Evolutionary conservation across 495 filamentous ascomycete species (phyloP).

Genomic region (Parachaetomium inaequale): DNA sequence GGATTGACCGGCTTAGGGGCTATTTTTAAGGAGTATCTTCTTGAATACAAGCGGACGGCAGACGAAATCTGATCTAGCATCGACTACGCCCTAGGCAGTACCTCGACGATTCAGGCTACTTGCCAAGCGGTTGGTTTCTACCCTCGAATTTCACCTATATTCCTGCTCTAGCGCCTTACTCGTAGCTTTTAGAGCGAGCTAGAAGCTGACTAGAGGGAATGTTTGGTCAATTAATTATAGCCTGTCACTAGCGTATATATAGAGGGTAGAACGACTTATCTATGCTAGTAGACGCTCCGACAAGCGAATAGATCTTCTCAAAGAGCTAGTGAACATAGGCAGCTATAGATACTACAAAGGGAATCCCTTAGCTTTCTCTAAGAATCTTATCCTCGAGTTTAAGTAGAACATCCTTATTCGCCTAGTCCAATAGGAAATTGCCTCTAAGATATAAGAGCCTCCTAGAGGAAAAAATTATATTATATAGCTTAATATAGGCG

Average conservation of each 20-base stretch:
- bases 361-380: conserved; percentile 47
- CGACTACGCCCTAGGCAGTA: too few relatives aligned
- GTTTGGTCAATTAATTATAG: too few relatives aligned
- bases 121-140: too few relatives aligned
- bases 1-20: too few relatives aligned
- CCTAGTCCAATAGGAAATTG: conserved; percentile 56
- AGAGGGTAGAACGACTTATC: conserved; percentile 52
- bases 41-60: too few relatives aligned
- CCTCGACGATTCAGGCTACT: too few relatives aligned
- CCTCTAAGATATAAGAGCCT: conserved; percentile 54
- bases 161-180: conserved; percentile 37
- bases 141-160: conserved; percentile 34
- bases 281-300: too few relatives aligned
- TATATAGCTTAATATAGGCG: conserved; percentile 72
- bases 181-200: conserved; percentile 17
- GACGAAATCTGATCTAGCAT: too few relatives aligned
- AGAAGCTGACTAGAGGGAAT: too few relatives aligned
- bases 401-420: conserved; percentile 63
- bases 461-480: conserved; percentile 45
- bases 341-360: conserved; percentile 38
- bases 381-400: conserved; percentile 61
- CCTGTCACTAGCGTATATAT: conserved; percentile 36
- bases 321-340: too few relatives aligned
- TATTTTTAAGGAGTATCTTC: too few relatives aligned
- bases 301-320: too few relatives aligned